A percentile compares a stretch with the other conserved stretches of the same genome.
Conservation (phyloP, 202 grass and related monocot species). For the Schoenoplectus triqueter region DNA sequence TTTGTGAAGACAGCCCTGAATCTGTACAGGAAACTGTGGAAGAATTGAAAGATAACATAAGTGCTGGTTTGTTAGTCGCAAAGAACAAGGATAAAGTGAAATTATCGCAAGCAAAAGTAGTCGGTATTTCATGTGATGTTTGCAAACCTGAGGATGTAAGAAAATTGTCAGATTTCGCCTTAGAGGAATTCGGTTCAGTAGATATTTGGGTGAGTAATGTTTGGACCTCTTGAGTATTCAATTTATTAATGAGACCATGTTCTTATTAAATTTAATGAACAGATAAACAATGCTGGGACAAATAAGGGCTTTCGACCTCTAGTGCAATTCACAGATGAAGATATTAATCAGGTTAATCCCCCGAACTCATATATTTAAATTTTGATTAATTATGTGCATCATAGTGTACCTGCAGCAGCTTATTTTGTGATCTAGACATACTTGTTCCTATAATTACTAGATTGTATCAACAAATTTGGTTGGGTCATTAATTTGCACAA, state of each 20-base stretch:
- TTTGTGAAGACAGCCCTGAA: conserved; percentile 74
- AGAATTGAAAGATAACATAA: conserved; percentile 86
- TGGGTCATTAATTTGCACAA: conserved; percentile 91
- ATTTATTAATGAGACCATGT: conserved; percentile 8
- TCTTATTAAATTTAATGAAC: conserved; percentile 49
- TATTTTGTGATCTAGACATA: conserved; percentile 20
- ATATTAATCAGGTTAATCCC: conserved; percentile 81
- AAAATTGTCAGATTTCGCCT: conserved; percentile 76
- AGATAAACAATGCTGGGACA: conserved; percentile 99
- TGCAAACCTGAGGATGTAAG: conserved; percentile 94
- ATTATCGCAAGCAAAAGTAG: conserved; percentile 80
- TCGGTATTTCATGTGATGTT: conserved; percentile 88
- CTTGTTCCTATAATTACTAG: conserved; percentile 45
- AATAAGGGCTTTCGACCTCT: conserved; percentile 98
- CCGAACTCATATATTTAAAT: not conserved
- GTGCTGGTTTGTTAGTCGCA: conserved; percentile 65
- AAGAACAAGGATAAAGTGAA: conserved; percentile 70
- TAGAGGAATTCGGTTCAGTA: conserved; percentile 75
- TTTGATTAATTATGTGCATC: not conserved
- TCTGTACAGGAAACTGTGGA: conserved; percentile 85
- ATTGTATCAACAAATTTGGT: conserved; percentile 97
- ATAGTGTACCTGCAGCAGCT: conserved; percentile 1
- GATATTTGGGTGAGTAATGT: conserved; percentile 88
- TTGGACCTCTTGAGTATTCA: conserved; percentile 25
- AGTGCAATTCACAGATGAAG: conserved; percentile 88